Percentiles rank a stretch among this genome's conserved stretches.
phyloP scores from a whole-genome alignment of 2,329 filamentous ascomycete species.

The Colletotrichum acutatum region DNA sequence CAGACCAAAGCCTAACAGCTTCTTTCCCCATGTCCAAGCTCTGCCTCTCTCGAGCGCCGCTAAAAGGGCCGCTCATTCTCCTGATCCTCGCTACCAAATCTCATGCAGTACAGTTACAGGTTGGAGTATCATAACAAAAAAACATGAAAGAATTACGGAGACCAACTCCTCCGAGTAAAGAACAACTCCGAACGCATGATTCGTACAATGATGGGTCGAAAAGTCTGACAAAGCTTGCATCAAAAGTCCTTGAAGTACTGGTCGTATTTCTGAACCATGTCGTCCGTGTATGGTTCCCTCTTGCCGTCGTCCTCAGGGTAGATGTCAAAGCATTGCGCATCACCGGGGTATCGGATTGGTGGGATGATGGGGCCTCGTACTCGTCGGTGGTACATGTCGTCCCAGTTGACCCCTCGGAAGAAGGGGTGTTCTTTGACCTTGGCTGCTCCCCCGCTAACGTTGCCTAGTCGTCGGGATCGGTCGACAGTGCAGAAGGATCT shows the following conservation, averaged over 20 bases:
- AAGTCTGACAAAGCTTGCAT: slow-evolving; percentile 21
- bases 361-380: slow-evolving; percentile 78
- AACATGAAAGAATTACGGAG: not conserved
- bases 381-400: slow-evolving; percentile 73
- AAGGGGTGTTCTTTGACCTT: slow-evolving; percentile 82
- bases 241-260: slow-evolving; percentile 78
- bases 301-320: slow-evolving; percentile 81
- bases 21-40: not conserved
- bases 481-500: slow-evolving; percentile 82
- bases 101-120: slow-evolving; percentile 23
- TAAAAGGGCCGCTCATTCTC: not conserved
- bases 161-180: not conserved
- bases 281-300: slow-evolving; percentile 74
- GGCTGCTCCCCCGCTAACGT: slow-evolving; percentile 78
- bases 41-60: not conserved
- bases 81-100: not conserved
- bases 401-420: slow-evolving; percentile 80
- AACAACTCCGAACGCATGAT: slow-evolving; percentile 6
- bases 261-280: slow-evolving; percentile 77
- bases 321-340: slow-evolving; percentile 84
- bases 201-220: slow-evolving; percentile 8
- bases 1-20: not conserved
- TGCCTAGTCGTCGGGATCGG: slow-evolving; percentile 80
- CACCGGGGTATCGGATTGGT: slow-evolving; percentile 77
- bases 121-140: slow-evolving; percentile 28